Percentiles rank a stretch among this genome's conserved stretches.
These are phyloP conservation scores for Oryza australiensis DNA, from an alignment of 176 grass and related monocot genomes.

Conservation along the genomic window DNA sequence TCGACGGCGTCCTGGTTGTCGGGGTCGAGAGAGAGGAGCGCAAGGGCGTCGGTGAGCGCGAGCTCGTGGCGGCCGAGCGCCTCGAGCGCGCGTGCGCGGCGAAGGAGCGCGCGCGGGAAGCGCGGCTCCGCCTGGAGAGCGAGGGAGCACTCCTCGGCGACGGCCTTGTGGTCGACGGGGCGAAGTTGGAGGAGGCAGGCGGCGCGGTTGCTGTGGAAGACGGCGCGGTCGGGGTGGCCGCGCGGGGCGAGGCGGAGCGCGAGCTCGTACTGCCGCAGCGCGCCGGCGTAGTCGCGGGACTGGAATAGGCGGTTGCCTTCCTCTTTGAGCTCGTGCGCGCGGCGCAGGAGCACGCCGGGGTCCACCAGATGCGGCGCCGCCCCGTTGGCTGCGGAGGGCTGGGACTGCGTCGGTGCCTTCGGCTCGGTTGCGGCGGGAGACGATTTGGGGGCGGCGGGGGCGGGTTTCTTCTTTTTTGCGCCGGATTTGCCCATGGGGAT, in stretches of 20 bases:
- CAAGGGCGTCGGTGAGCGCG: constrained; percentile 78
- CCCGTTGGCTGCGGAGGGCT: constrained; percentile 20
- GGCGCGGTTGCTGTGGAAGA: constrained; percentile 96
- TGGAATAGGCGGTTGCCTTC: constrained; percentile 96
- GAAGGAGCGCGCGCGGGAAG: constrained; percentile 89
- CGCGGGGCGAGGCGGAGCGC: constrained; percentile 76
- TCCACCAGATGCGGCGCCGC: constrained; percentile 38
- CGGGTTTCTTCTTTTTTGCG: constrained; percentile 79
- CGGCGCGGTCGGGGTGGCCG: constrained; percentile 74
- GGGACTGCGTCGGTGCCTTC: neutral
- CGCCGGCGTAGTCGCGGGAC: constrained; percentile 70
- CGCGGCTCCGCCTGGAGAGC: constrained; percentile 83
- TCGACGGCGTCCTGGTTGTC: constrained; percentile 67
- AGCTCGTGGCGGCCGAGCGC: constrained; percentile 76
- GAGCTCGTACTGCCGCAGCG: constrained; percentile 89
- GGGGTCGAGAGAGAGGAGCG: constrained; percentile 70
- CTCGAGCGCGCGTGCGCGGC: constrained; percentile 84
- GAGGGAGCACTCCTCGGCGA: constrained; percentile 86
- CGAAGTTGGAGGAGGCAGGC: constrained; percentile 96
- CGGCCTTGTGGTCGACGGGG: constrained; percentile 77
- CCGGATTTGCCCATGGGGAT: constrained; percentile 90
- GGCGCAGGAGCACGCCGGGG: constrained; percentile 50
- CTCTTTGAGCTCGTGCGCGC: constrained; percentile 94
- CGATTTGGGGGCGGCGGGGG: constrained; percentile 31
- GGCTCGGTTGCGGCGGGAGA: constrained; percentile 15